These are phyloP conservation scores for Verticillium albo-atrum DNA, from an alignment of 2,329 filamentous ascomycete species.

Conservation along the genomic window DNA sequence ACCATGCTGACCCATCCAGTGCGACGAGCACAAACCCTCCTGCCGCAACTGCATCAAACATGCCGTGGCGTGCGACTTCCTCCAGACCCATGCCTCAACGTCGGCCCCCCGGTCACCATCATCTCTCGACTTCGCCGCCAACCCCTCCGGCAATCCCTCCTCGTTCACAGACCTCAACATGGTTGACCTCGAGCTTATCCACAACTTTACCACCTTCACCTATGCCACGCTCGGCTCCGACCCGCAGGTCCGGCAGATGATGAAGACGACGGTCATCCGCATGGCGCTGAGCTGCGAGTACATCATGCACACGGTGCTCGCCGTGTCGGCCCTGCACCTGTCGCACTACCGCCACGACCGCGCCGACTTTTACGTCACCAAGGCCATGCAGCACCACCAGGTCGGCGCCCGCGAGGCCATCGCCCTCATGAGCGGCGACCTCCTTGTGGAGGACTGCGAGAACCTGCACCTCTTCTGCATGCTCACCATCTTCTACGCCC, in stretches of 20 bases:
- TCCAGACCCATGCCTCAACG: constrained; percentile 4
- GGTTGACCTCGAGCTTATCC: constrained; percentile 46
- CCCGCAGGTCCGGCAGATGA: constrained; percentile 36
- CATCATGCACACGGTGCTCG: constrained; percentile 44
- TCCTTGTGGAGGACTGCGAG: constrained; percentile 16
- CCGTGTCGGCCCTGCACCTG: constrained; percentile 45
- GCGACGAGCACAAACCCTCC: constrained; percentile 19
- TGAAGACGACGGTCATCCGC: constrained; percentile 40
- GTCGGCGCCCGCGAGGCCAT: constrained; percentile 13
- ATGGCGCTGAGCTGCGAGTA: constrained; percentile 42
- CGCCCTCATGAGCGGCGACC: constrained; percentile 8
- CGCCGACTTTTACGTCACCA: constrained; percentile 29
- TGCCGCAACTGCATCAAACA: constrained; percentile 22
- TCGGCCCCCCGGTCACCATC: background rate
- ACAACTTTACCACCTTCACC: constrained; percentile 47
- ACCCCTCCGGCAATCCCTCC: background rate
- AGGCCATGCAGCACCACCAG: constrained; percentile 12
- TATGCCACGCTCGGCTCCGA: constrained; percentile 40
- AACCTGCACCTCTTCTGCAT: constrained; percentile 23
- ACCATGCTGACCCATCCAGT: constrained; percentile 8
- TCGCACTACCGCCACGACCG: constrained; percentile 32
- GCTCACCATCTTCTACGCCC: constrained; percentile 25
- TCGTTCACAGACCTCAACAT: constrained; percentile 27
- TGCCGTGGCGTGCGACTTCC: constrained; percentile 20
- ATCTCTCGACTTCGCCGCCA: background rate